Evolutionary conservation across 1,284 basidiomycete genomes (phyloP), one percentile per base, ranked within the genome.

Genomic region (Pholiota adiposa): DNA sequence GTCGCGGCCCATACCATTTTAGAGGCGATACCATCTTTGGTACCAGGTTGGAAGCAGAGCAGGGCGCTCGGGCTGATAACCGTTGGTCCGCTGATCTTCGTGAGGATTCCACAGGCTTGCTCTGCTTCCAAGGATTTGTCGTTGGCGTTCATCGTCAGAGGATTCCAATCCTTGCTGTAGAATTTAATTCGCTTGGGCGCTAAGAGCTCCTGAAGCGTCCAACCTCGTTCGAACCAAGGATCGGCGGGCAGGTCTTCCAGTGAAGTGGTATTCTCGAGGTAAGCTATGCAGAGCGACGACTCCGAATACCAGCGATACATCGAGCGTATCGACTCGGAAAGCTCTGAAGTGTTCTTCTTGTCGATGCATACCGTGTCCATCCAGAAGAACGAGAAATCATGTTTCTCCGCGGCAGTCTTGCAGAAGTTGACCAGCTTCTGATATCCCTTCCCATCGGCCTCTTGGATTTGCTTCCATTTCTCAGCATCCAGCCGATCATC

Each of bases 171-270:
- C 7, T 33, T 49, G 41, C 44, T 49, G 21, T 58, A 58, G 36
- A 61, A 58, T 29, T 61, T 57, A 8, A 58, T 18, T 14, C 25
- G 25, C 16, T 23, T 56, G 4, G 60, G 56, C 23, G 60, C 56
- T 27, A 61, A 43, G 16, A 61, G 56, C 46, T 61, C 55, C 29
- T 61, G 60, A 3, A 61, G 38, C 12, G 60, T 61, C 60, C 60
- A 58, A 1, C 56, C 56, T 8, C 60, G 44, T 4, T 46, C 49
- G 25, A 61, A 61, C 60, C 51, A 61, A 1, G 27, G 55, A 36
- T 61, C 60, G 2, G 43, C 12, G 2, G 29, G 16, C 19, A 57
- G 31, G 19, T 56, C 55, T 9, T 40, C 40, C 12, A 46, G 14
- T 29, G 48, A 9, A 31, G 38, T 29, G 14, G 50, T 60, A 3